Base-by-base conservation (phyloP, 2,329 filamentous ascomycete species). In the Colletotrichum orchidophilum region DNA sequence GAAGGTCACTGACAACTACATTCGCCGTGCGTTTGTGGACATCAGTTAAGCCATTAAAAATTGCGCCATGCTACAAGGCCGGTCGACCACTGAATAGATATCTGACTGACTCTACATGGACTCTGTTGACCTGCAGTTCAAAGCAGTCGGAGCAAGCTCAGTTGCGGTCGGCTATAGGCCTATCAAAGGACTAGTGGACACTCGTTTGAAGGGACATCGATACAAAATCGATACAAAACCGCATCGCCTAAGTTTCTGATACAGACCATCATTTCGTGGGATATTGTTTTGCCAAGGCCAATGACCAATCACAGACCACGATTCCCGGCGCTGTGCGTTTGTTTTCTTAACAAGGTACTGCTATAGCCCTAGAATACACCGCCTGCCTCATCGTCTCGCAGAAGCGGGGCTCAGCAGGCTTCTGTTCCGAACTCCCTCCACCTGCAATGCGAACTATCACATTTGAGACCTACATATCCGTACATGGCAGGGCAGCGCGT, bases 231-330 rank as follows among this genome's bases (percentile, higher is more conserved):
- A 54, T 39, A 46, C 39, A 46, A 46, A 49, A 62, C 42, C 24
- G 26, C 54, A 35, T 46, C 58, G 50, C 31, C 64, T 27, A n/a
- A 26, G 52, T 24, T 68, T 63, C 64, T 71, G 63, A 58, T 68
- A 58, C 68, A 68, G 50, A 52, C 35, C 64, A 46, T 68, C 68
- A 71, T 71, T 71, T 71, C 68, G 52, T 63, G 57, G 39, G 68
- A 71, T 68, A 67, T 71, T 71, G 58, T 71, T 68, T 58, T 52
- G 64, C 33, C 53, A 35, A 29, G 31, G 21, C 18, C 29, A 21
- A 42, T 29, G 18, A 39, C 68, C 64, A 71, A 71, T 68, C 42
- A 71, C 24, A 27, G 12, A 50, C 49, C 52, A 58, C 21, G 11
- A 67, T 35, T 15, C 35, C 33, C 15, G 42, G 31, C 12, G 27